phyloP scores from a whole-genome alignment of 768 basidiomycete genomes.

The Trametes sanguinea region DNA sequence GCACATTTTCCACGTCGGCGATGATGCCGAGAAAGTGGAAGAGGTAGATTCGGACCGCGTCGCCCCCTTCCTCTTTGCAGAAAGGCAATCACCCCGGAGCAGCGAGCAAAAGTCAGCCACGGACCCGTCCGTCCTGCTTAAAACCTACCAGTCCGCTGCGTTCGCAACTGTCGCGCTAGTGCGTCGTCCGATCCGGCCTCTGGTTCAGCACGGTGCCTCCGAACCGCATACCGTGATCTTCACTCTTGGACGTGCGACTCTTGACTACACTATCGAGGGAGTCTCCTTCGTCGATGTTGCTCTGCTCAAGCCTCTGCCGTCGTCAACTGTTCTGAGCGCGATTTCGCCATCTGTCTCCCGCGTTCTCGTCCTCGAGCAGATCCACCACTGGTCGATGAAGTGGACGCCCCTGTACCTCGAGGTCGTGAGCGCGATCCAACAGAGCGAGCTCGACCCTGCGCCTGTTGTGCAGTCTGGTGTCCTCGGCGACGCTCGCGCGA shows the following conservation, averaged over 20 bases:
- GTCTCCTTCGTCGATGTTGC: constrained; percentile 65
- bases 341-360: constrained; percentile 65
- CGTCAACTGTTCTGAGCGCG: constrained; percentile 53
- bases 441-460: constrained; percentile 40
- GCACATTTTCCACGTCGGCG: constrained; percentile 70
- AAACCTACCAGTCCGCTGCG: constrained; percentile 68
- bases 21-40: constrained; percentile 41
- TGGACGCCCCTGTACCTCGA: constrained; percentile 91
- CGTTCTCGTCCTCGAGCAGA: constrained; percentile 83
- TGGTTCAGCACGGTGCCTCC: constrained; percentile 50
- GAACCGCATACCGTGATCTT: constrained; percentile 71
- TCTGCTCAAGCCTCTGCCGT: constrained; percentile 68
- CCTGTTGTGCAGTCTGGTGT: constrained; percentile 63
- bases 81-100: constrained; percentile 34
- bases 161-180: constrained; percentile 63
- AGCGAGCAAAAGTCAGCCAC: constrained; percentile 29
- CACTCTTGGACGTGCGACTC: constrained; percentile 56
- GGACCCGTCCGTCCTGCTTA: constrained; percentile 40
- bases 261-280: constrained; percentile 50
- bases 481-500: constrained; percentile 51
- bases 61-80: constrained; percentile 58
- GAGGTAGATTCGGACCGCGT: constrained; percentile 63
- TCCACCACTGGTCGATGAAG: constrained; percentile 73
- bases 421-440: constrained; percentile 70
- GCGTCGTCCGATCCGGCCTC: constrained; percentile 60